A percentile compares a stretch with the other conserved stretches of the same genome.
Conservation (phyloP, 495 filamentous ascomycete species). For the Delitschia confertaspora region DNA sequence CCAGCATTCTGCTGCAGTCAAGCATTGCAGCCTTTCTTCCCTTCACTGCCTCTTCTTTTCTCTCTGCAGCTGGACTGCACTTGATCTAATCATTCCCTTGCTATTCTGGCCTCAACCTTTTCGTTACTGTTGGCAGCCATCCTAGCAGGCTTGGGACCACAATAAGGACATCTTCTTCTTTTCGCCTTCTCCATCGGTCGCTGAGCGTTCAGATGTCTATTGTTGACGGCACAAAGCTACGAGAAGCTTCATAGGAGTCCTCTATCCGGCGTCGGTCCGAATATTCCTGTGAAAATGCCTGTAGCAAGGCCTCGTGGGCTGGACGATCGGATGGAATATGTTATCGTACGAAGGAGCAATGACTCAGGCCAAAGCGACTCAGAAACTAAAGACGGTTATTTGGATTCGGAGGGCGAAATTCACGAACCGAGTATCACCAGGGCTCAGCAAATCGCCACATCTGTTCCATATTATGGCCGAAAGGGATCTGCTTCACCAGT, state of each 20-base stretch:
- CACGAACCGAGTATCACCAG: neutral
- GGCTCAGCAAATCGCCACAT: neutral
- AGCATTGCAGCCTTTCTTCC: conserved; percentile 14
- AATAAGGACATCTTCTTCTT: conserved; percentile 4
- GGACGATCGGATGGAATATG: conserved; percentile 19
- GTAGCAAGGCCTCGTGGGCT: conserved; percentile 13
- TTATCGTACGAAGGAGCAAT: conserved; percentile 16
- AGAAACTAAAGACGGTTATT: conserved; percentile 12
- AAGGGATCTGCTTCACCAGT: conserved; percentile 6
- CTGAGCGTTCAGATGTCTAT: conserved; percentile 25
- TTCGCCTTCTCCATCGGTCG: conserved; percentile 3
- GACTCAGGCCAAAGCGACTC: conserved; percentile 3
- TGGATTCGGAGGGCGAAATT: too few species aligned
- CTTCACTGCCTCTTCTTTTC: conserved; percentile 7
- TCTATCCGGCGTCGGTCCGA: conserved; percentile 6
- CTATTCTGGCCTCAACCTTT: conserved; percentile 3
- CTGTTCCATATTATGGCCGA: neutral
- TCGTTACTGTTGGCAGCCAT: conserved; percentile 13
- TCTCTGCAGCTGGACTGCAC: conserved; percentile 28
- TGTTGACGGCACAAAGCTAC: conserved; percentile 13
- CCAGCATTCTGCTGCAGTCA: conserved; percentile 18
- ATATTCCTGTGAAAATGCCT: conserved; percentile 14
- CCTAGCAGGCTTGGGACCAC: conserved; percentile 26
- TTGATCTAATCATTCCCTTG: conserved; percentile 24
- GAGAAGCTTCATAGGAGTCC: conserved; percentile 21